phyloP scores from a whole-genome alignment of 2,329 filamentous ascomycete genomes.

The Fusarium begoniae region DNA sequence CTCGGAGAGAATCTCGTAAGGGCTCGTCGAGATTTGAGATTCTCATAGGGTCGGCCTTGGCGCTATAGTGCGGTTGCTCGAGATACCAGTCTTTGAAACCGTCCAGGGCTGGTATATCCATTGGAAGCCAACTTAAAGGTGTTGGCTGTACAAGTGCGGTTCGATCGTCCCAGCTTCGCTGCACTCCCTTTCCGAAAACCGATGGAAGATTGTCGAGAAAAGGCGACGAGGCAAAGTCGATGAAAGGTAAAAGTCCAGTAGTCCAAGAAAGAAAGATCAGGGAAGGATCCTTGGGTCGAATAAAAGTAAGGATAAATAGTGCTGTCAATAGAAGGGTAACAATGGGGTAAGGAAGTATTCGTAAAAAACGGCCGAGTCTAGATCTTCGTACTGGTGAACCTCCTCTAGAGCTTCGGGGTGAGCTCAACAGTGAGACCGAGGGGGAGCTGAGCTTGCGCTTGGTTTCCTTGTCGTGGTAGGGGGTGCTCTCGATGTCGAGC shows the following conservation, averaged over 20 bases:
- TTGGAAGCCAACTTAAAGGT: constrained; percentile 40
- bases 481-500: constrained; percentile 30
- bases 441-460: background rate
- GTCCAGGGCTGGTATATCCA: constrained; percentile 6
- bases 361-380: background rate
- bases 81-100: constrained; percentile 44
- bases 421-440: background rate
- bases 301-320: background rate
- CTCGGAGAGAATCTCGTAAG: constrained; percentile 39
- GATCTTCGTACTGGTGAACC: background rate
- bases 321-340: constrained; percentile 29
- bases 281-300: constrained; percentile 43
- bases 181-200: constrained; percentile 31
- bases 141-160: constrained; percentile 40
- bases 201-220: constrained; percentile 38
- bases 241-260: constrained; percentile 43
- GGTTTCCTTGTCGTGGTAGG: background rate
- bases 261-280: constrained; percentile 50
- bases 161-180: constrained; percentile 38
- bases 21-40: constrained; percentile 49
- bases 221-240: constrained; percentile 45
- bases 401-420: background rate
- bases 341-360: background rate
- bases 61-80: constrained; percentile 46
- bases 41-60: constrained; percentile 50